Evolutionary conservation across 1,284 basidiomycete genomes (phyloP).

Genomic region (Sporisorium scitamineum): DNA sequence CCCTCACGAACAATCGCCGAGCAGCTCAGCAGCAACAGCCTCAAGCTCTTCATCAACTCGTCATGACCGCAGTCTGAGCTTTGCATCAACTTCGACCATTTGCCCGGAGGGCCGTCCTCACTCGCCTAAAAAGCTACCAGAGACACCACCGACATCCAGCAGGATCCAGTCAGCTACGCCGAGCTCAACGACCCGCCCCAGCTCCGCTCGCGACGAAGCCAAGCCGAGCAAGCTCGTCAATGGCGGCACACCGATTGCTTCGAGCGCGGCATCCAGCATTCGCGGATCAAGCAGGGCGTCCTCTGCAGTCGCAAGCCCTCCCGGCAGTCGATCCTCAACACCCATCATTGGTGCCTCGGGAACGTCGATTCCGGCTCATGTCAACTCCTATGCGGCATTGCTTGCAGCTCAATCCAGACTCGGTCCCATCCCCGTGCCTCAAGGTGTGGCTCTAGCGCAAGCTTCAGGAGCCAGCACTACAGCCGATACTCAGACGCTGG

Average conservation of each 20-base stretch:
- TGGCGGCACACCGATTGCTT: constrained; percentile 7
- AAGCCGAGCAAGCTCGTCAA: constrained; percentile 2
- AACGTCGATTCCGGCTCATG: constrained; percentile 38
- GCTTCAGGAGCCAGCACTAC: constrained; percentile 16
- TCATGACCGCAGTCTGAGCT: constrained; percentile 24
- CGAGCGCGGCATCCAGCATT: constrained; percentile 33
- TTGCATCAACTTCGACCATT: constrained; percentile 19
- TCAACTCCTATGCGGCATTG: constrained; percentile 50
- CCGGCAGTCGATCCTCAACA: constrained; percentile 39
- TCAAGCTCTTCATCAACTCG: constrained; percentile 3
- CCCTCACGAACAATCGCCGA: background rate
- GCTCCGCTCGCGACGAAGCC: background rate
- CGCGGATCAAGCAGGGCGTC: constrained; percentile 32
- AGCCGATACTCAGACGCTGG: background rate
- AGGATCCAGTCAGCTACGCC: constrained; percentile 5
- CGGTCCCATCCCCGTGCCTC: constrained; percentile 49
- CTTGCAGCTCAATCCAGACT: constrained; percentile 45
- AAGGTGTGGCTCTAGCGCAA: constrained; percentile 48
- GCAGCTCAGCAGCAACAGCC: background rate
- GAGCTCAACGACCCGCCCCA: background rate
- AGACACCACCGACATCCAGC: constrained; percentile 20
- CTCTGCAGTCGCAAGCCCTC: constrained; percentile 30
- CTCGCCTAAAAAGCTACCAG: constrained; percentile 26
- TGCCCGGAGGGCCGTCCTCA: constrained; percentile 11
- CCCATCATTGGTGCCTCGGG: constrained; percentile 38